phyloP scores from a whole-genome alignment of 78 protist species.

The slime mould (Dictyostelium discoideum) region DNA sequence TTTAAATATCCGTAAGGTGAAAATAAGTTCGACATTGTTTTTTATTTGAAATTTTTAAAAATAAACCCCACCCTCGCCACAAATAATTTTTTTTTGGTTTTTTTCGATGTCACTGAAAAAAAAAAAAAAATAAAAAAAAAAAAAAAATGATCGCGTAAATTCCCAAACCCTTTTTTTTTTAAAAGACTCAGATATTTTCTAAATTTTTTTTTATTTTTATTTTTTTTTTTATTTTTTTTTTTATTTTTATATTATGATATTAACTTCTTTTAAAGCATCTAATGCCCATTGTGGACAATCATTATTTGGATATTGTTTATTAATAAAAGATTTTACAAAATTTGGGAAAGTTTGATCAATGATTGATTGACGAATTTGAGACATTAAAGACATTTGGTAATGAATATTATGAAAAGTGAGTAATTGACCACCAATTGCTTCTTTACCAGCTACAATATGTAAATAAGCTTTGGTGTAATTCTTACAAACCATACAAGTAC shows the following conservation, averaged over 20 bases:
- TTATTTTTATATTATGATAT: slow-evolving; percentile 23
- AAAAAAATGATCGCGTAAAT: too few relatives aligned
- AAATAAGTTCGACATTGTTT: too few relatives aligned
- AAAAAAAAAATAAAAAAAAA: too few relatives aligned
- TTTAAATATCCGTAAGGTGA: too few relatives aligned
- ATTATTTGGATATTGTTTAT: slow-evolving; percentile 75
- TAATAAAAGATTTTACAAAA: slow-evolving; percentile 64
- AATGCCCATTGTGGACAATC: slow-evolving; percentile 83
- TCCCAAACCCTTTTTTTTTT: neutral
- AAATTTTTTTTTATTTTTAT: neutral
- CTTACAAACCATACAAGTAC: slow-evolving; percentile 76
- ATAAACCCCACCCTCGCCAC: too few relatives aligned
- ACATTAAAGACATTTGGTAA: slow-evolving; percentile 90
- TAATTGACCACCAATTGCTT: slow-evolving; percentile 86
- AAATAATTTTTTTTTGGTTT: too few relatives aligned
- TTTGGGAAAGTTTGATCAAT: slow-evolving; percentile 50
- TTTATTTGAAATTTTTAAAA: too few relatives aligned
- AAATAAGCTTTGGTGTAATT: slow-evolving; percentile 92
- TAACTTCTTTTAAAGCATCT: slow-evolving; percentile 71
- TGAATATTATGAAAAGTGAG: slow-evolving; percentile 95
- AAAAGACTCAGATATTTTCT: neutral
- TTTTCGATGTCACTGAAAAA: too few relatives aligned
- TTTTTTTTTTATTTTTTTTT: neutral
- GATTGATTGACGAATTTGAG: slow-evolving; percentile 81
- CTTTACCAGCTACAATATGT: slow-evolving; percentile 79